Evolutionary conservation across 768 basidiomycete species (phyloP).

Genomic region (Lentinula raphanica): DNA sequence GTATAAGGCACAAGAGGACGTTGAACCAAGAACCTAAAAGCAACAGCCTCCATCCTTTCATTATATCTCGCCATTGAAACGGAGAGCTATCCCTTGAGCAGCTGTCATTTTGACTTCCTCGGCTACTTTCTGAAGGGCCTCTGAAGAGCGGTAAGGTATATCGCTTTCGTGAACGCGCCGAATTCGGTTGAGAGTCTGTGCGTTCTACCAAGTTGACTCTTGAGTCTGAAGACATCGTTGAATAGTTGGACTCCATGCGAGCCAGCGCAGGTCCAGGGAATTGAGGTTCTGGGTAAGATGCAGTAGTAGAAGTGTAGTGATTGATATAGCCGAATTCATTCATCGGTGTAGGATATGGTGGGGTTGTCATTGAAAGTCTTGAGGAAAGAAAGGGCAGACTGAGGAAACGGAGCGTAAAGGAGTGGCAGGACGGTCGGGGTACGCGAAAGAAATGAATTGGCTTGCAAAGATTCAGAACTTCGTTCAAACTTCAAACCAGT

Average conservation of each 20-base stretch:
- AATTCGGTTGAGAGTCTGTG: background rate
- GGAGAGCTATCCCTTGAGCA: background rate
- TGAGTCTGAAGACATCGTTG: slow-evolving; percentile 6
- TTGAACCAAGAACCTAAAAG: slow-evolving; percentile 67
- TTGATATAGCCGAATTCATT: background rate
- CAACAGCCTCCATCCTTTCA: slow-evolving; percentile 47
- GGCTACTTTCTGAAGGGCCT: background rate
- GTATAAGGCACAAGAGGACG: slow-evolving; percentile 57
- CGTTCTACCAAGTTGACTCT: background rate
- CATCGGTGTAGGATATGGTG: background rate
- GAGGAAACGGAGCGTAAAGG: background rate
- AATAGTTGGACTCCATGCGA: slow-evolving; percentile 5
- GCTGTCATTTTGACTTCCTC: background rate
- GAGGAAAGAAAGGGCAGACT: background rate
- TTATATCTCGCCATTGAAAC: background rate
- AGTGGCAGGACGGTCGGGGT: background rate
- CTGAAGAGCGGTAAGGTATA: slow-evolving; percentile 4
- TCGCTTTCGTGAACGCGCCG: background rate
- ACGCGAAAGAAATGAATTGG: background rate
- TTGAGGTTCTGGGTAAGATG: slow-evolving; percentile 1
- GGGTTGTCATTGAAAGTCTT: background rate
- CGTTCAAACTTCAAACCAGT: too few relatives aligned
- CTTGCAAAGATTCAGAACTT: too few relatives aligned
- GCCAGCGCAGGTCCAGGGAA: slow-evolving; percentile 7
- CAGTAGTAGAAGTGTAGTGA: slow-evolving; percentile 1